These are phyloP conservation scores for Decorospora gaudefroyi DNA, from an alignment of 2,329 filamentous ascomycete species.

Conservation along the genomic window DNA sequence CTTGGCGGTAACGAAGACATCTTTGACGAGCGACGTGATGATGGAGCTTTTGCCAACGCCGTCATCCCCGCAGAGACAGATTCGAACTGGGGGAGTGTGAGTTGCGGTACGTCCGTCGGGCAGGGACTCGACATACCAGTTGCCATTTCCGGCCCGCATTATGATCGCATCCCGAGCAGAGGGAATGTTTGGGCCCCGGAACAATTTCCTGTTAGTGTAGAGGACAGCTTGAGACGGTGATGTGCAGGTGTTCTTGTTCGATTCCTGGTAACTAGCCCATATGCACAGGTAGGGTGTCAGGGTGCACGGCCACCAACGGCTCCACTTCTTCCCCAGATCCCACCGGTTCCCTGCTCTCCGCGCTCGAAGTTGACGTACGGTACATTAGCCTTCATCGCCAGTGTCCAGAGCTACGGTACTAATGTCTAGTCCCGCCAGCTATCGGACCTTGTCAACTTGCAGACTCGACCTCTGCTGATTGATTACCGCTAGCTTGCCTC, in stretches of 20 bases:
- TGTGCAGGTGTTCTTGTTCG: too few relatives aligned
- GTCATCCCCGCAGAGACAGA: conserved; percentile 96
- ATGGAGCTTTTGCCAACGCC: conserved; percentile 61
- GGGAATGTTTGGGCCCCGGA: too few relatives aligned
- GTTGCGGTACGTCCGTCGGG: conserved; percentile 7
- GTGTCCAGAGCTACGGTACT: neutral
- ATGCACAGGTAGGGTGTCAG: too few relatives aligned
- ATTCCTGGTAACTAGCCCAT: too few relatives aligned
- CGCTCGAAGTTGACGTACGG: conserved; percentile 5
- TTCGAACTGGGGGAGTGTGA: conserved; percentile 65
- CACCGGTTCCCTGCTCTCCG: conserved; percentile 12
- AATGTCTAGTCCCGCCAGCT: conserved; percentile 16
- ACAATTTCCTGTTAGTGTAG: too few relatives aligned
- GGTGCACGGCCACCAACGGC: too few relatives aligned
- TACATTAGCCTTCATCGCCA: conserved; percentile 4
- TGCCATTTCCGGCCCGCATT: conserved; percentile 32
- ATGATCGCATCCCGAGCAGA: conserved; percentile 17
- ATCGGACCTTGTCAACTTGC: conserved; percentile 19
- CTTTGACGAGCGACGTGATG: conserved; percentile 94
- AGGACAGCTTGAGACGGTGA: too few relatives aligned
- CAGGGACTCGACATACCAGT: conserved; percentile 28
- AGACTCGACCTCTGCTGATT: conserved; percentile 12
- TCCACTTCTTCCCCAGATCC: conserved; percentile 23
- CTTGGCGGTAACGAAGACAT: conserved; percentile 93
- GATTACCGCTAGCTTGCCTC: conserved; percentile 22